These are phyloP conservation scores for Allium sativum DNA, from an alignment of 106 monocot genomes.

Conservation along the genomic window DNA sequence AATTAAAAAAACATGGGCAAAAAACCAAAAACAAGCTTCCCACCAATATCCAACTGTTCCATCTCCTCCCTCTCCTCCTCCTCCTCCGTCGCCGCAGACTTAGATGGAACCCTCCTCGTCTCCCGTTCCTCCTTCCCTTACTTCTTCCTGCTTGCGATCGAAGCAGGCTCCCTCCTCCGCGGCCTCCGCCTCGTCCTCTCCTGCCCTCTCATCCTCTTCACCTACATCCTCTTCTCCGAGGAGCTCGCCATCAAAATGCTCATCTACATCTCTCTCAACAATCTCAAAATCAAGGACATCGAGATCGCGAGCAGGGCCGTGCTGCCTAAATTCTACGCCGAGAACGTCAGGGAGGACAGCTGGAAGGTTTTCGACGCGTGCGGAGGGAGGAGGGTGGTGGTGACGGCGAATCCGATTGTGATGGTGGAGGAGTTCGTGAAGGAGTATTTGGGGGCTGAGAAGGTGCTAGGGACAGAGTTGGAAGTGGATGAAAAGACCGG, in stretches of 20 bases:
- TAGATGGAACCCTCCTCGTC: constrained; percentile 80
- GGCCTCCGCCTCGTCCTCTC: constrained; percentile 54
- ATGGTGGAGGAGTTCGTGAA: constrained; percentile 74
- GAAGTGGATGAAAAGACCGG: constrained; percentile 44
- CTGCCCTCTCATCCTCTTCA: constrained; percentile 38
- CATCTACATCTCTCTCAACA: constrained; percentile 45
- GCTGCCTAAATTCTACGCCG: constrained; percentile 73
- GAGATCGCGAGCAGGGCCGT: constrained; percentile 53
- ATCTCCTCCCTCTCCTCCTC: constrained; percentile 11
- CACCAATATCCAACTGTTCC: constrained; percentile 26
- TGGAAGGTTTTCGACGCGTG: constrained; percentile 52
- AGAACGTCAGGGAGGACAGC: constrained; percentile 50
- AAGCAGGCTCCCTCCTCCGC: constrained; percentile 69
- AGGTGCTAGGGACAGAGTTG: constrained; percentile 71
- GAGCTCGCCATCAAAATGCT: constrained; percentile 50
- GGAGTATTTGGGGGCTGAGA: constrained; percentile 58
- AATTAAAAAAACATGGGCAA: background rate
- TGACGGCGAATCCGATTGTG: constrained; percentile 74
- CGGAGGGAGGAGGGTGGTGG: constrained; percentile 51
- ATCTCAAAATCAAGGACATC: constrained; percentile 45
- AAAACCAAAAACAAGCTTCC: constrained; percentile 16
- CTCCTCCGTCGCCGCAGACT: constrained; percentile 58
- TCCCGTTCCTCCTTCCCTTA: constrained; percentile 77
- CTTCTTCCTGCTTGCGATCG: constrained; percentile 79
- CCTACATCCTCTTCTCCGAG: constrained; percentile 53